Evolutionary conservation across 2,329 filamentous ascomycete species (phyloP), one percentile per base, ranked within the genome.

Genomic region (Diatrype stigma): DNA sequence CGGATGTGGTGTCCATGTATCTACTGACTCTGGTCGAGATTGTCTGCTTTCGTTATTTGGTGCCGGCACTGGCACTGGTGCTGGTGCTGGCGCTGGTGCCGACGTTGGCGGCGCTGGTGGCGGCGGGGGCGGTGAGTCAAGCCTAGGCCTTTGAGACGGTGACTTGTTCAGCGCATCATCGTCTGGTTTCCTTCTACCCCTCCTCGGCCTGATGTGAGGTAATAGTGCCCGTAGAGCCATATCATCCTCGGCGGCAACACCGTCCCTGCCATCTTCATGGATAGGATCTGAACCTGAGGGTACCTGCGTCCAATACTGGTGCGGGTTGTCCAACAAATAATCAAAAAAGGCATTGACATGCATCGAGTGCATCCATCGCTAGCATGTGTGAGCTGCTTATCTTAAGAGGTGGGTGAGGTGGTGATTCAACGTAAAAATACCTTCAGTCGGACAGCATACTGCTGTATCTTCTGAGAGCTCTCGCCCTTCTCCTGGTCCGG

Each of bases 331-430:
- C 55, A 93, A 78, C 19, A 95, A 81, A 66, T 90, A 96, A 66
- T 96, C 90, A 63, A 96, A 96, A 67, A 96, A 96, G 11, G 90
- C 89, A 74, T 96, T 90, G 48, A 96, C 84, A 67, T 96, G 92
- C 87, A 96, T 93, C 5, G 91, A 92, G 66, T 90, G 90, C 89
- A 96, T 94, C 92, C 92, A 96, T 64, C 93, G 86, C 89, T 67
- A 51, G 21, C 21, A 46, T 30, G 42, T 51, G 61, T 63, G 52
- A 65, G 60, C 56, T 42, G 45, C 89, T 61, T 37, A 45, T n/a
- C 35, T 14, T 35, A 1, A n/a, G 46, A 26, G 37, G 48, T 32
- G 37, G 28, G 6, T 16, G 35, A 12, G 35, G 47, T 6, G n/a
- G 42, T 23, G 28, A 16, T n/a, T 22, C 34, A 45, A 46, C n/a